Evolutionary conservation across 2,329 filamentous ascomycete genomes (phyloP).

Genomic region (Aspergillus brasiliensis): DNA sequence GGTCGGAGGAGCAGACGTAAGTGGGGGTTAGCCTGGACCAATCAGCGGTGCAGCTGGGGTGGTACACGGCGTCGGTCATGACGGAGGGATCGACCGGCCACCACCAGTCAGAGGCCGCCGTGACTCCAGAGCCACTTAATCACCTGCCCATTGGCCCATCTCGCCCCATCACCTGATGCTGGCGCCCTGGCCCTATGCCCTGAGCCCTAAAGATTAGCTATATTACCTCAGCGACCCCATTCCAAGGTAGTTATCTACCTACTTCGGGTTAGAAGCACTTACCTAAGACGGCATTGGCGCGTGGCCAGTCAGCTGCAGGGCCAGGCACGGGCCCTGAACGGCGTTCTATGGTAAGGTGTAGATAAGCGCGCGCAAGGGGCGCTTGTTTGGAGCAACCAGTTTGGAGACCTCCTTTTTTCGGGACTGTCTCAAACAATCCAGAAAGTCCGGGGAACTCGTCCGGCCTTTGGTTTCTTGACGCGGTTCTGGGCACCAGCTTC

Average conservation of each 20-base stretch:
- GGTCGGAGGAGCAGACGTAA: slow-evolving; percentile 12
- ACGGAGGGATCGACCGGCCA: background rate
- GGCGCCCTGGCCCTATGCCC: slow-evolving; percentile 8
- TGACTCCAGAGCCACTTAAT: background rate
- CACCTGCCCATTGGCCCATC: background rate
- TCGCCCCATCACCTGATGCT: slow-evolving; percentile 2
- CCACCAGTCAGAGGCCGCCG: background rate
- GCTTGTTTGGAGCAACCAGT: slow-evolving; percentile 32
- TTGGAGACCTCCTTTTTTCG: slow-evolving; percentile 36
- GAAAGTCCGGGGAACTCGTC: slow-evolving; percentile 31
- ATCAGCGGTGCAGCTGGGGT: background rate
- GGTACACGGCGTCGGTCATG: background rate
- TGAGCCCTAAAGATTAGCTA: background rate
- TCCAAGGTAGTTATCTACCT: background rate
- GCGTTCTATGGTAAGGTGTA: slow-evolving; percentile 12
- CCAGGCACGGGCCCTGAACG: slow-evolving; percentile 20
- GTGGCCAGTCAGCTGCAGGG: slow-evolving; percentile 1
- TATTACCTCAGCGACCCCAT: background rate
- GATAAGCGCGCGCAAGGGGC: slow-evolving; percentile 43
- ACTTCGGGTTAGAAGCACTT: background rate
- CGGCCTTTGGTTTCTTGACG: slow-evolving; percentile 15
- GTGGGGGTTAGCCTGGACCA: background rate
- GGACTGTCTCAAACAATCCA: slow-evolving; percentile 17
- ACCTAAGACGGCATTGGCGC: background rate
- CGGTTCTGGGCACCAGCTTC: slow-evolving; percentile 17